Percentiles rank a stretch among this genome's conserved stretches.
Conservation (phyloP, 352 stramenopile species). For the Globisporangium viniferum region DNA sequence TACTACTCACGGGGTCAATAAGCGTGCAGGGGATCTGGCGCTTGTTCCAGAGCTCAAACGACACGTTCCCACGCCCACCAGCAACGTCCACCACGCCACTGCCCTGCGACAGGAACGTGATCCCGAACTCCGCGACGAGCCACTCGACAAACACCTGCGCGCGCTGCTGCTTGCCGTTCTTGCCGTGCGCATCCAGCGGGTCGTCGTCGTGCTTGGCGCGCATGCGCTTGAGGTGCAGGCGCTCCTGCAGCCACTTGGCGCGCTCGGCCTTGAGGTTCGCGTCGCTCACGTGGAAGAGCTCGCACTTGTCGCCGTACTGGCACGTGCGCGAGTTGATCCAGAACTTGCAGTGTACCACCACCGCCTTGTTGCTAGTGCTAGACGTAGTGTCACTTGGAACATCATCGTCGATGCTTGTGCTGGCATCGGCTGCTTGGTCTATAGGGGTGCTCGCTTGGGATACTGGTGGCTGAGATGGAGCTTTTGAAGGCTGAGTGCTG, state of each 20-base stretch:
- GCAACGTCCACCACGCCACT: conserved; percentile 79
- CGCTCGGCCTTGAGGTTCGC: conserved; percentile 46
- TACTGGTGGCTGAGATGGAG: neutral
- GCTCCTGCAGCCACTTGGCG: conserved; percentile 59
- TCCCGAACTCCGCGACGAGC: conserved; percentile 70
- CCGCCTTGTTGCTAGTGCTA: neutral
- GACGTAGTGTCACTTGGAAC: neutral
- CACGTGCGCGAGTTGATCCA: conserved; percentile 82
- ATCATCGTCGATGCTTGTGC: neutral
- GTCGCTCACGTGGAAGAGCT: conserved; percentile 52
- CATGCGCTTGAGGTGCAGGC: conserved; percentile 55
- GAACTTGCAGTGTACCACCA: conserved; percentile 62
- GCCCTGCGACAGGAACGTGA: conserved; percentile 37
- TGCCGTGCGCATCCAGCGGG: conserved; percentile 60
- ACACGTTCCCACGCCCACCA: conserved; percentile 73
- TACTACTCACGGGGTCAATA: conserved; percentile 65
- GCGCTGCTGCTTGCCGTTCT: conserved; percentile 69
- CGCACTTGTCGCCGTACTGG: conserved; percentile 62
- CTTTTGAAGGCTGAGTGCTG: neutral
- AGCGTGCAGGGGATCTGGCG: conserved; percentile 65
- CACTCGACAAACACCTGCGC: conserved; percentile 73
- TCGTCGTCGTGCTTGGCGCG: conserved; percentile 58
- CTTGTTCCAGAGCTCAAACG: conserved; percentile 86
- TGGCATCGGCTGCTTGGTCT: neutral
- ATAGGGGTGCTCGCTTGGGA: neutral